Percentiles rank a stretch among this genome's conserved stretches.
Conservation (phyloP, 2,329 filamentous ascomycete species). For the Phyllosticta citrichinensis region DNA sequence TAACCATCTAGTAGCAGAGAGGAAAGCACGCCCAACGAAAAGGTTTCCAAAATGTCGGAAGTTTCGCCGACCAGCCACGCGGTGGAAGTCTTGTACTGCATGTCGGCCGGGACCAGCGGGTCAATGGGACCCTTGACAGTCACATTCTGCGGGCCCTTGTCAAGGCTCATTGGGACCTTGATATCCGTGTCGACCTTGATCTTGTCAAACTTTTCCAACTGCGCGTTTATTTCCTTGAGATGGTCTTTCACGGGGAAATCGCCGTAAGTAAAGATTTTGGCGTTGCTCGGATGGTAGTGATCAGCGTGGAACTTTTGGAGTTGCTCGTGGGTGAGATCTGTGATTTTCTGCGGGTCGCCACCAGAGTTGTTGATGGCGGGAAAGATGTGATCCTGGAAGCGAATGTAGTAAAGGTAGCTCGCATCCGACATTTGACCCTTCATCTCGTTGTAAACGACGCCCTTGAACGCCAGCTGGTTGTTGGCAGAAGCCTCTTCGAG, state of each 20-base stretch:
- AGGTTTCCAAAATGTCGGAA: conserved; percentile 74
- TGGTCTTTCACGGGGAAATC: conserved; percentile 81
- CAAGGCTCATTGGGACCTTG: conserved; percentile 65
- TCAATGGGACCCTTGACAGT: conserved; percentile 74
- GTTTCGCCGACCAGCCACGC: conserved; percentile 88
- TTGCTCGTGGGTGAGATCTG: conserved; percentile 85
- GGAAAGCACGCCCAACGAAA: conserved; percentile 72
- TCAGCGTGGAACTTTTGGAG: conserved; percentile 78
- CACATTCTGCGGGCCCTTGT: conserved; percentile 55
- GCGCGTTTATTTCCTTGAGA: conserved; percentile 64
- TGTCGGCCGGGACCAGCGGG: conserved; percentile 72
- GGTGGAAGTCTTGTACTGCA: conserved; percentile 86
- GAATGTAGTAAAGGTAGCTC: conserved; percentile 90
- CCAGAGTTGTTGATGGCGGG: conserved; percentile 94
- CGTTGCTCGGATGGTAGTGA: conserved; percentile 96
- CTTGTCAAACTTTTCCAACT: conserved; percentile 62
- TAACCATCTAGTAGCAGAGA: conserved; percentile 87
- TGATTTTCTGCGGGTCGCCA: conserved; percentile 92
- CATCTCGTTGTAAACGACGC: conserved; percentile 99
- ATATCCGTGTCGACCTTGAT: conserved; percentile 62
- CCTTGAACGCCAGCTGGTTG: conserved; percentile 75
- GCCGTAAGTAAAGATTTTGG: conserved; percentile 91
- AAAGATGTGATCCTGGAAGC: conserved; percentile 89
- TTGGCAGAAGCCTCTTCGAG: conserved; percentile 36
- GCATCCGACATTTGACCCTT: conserved; percentile 98